phyloP scores from a whole-genome alignment of 2,329 filamentous ascomycete genomes.

The Ophiosphaerella narmari region DNA sequence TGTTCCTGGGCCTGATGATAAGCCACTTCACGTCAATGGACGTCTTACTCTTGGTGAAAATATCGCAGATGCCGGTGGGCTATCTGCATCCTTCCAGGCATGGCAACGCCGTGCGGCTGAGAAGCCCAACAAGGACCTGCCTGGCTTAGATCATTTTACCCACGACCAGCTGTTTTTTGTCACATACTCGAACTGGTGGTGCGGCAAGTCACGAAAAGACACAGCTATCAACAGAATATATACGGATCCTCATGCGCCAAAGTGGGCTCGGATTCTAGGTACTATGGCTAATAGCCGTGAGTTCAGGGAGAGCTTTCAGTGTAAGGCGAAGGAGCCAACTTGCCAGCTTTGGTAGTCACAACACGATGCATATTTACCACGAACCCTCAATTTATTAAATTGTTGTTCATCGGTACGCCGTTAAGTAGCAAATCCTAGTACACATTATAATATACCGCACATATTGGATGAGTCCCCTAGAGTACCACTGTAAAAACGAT shows the following conservation, averaged over 20 bases:
- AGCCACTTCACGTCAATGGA: conserved; percentile 66
- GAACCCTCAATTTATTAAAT: no score
- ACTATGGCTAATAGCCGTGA: conserved; percentile 70
- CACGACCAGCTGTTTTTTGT: conserved; percentile 74
- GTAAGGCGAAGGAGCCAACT: conserved; percentile 66
- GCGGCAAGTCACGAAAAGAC: conserved; percentile 65
- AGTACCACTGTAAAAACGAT: conserved; percentile 38
- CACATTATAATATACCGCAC: no score
- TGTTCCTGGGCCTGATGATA: conserved; percentile 60
- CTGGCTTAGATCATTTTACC: conserved; percentile 63
- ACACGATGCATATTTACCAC: neutral
- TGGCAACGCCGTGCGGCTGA: conserved; percentile 65
- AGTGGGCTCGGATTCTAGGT: conserved; percentile 61
- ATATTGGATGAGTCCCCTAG: conserved; percentile 32
- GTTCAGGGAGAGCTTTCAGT: conserved; percentile 71
- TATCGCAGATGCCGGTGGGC: conserved; percentile 71
- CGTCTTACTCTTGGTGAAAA: conserved; percentile 69
- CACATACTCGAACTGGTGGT: conserved; percentile 68
- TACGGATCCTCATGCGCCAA: conserved; percentile 68
- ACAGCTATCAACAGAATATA: conserved; percentile 62
- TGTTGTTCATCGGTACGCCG: no score
- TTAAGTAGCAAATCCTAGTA: no score
- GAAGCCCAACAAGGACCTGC: conserved; percentile 55
- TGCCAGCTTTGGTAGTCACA: conserved; percentile 69
- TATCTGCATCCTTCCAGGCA: conserved; percentile 65